A percentile compares a stretch with the other conserved stretches of the same genome.
These are phyloP conservation scores for Dacryopinax spathularia DNA, from an alignment of 768 basidiomycete species.

Conservation along the genomic window DNA sequence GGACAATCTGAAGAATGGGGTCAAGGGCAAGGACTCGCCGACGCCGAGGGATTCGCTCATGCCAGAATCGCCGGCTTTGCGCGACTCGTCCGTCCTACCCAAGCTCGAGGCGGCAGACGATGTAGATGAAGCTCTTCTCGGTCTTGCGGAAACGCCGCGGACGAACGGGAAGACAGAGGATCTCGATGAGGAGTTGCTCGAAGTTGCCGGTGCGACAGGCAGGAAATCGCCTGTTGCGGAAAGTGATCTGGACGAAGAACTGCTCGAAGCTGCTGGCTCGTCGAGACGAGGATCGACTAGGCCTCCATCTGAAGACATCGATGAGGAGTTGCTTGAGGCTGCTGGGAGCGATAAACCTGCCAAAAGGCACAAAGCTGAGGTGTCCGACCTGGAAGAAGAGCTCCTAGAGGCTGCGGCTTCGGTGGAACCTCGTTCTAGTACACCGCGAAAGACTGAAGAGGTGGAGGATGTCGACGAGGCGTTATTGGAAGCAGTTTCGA, in stretches of 20 bases:
- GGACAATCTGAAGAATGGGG: neutral
- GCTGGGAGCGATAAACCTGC: neutral
- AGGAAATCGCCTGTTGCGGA: neutral
- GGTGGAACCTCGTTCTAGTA: neutral
- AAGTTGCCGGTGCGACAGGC: neutral
- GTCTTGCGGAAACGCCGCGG: neutral
- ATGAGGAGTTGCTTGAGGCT: neutral
- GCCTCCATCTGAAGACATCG: too few relatives aligned
- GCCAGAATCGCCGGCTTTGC: neutral
- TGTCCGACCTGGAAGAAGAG: neutral
- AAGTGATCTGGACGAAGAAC: neutral
- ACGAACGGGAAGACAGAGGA: neutral
- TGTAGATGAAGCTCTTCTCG: neutral
- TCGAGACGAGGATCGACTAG: too few relatives aligned
- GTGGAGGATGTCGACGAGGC: neutral
- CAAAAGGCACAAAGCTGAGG: neutral
- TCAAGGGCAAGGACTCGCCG: neutral
- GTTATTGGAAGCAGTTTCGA: neutral
- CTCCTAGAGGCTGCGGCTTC: neutral
- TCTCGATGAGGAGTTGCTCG: neutral
- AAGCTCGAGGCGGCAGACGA: neutral
- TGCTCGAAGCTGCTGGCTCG: constrained; percentile 1
- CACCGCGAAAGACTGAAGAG: neutral
- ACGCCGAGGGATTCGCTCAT: neutral
- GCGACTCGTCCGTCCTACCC: neutral